These are phyloP conservation scores for Dipodascus geniculatus DNA, from an alignment of 805 yeast genomes.

Conservation along the genomic window DNA sequence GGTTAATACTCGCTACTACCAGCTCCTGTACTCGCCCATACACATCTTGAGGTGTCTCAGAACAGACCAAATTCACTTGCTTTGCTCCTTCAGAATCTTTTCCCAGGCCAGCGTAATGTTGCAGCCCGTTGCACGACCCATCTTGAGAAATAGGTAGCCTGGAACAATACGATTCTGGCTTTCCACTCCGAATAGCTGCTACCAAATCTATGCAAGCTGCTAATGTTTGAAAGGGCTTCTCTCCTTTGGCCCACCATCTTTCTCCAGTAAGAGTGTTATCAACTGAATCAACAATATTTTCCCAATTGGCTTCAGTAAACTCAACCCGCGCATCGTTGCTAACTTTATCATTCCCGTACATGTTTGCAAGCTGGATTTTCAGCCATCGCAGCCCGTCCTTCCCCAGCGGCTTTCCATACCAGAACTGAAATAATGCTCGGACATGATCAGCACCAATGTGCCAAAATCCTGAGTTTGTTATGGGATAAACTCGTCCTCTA, in stretches of 20 bases:
- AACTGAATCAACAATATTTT: slow-evolving; percentile 34
- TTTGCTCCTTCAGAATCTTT: slow-evolving; percentile 55
- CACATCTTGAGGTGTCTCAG: slow-evolving; percentile 45
- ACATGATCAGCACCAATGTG: slow-evolving; percentile 52
- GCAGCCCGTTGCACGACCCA: slow-evolving; percentile 58
- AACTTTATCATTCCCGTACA: slow-evolving; percentile 45
- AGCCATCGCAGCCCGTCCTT: slow-evolving; percentile 44
- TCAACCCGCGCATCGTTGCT: slow-evolving; percentile 39
- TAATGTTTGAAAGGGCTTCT: slow-evolving; percentile 53
- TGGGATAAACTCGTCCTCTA: slow-evolving; percentile 54
- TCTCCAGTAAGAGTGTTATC: slow-evolving; percentile 34
- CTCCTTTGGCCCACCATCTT: slow-evolving; percentile 47
- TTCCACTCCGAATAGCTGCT: slow-evolving; percentile 36
- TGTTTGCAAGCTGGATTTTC: slow-evolving; percentile 52
- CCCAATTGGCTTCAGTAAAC: slow-evolving; percentile 38
- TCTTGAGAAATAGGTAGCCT: slow-evolving; percentile 53
- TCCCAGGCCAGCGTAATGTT: slow-evolving; percentile 62
- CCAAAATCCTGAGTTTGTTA: slow-evolving; percentile 45
- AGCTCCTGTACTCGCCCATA: slow-evolving; percentile 43
- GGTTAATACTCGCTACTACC: slow-evolving; percentile 34
- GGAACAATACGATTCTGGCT: slow-evolving; percentile 39
- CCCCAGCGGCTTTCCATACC: slow-evolving; percentile 49
- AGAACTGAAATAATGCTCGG: slow-evolving; percentile 44
- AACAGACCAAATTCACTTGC: slow-evolving; percentile 46
- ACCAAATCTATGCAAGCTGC: slow-evolving; percentile 43